Conservation (phyloP, 2,329 filamentous ascomycete genomes). For the Ambrosiella beaveri region DNA sequence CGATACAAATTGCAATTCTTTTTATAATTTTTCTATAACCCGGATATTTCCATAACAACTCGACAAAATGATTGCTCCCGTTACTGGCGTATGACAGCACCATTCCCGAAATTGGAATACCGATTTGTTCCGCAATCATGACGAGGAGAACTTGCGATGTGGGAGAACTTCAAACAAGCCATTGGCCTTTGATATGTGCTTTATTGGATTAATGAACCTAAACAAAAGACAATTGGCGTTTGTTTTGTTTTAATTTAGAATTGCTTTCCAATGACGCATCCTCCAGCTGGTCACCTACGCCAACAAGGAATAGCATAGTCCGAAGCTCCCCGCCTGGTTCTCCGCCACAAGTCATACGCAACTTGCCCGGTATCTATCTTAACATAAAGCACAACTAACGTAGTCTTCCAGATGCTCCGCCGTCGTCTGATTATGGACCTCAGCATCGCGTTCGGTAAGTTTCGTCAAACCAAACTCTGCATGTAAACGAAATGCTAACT, state of each 20-base stretch:
- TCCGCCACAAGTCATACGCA: too few species aligned
- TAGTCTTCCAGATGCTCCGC: conserved; percentile 36
- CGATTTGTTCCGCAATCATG: background rate
- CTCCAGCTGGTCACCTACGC: too few species aligned
- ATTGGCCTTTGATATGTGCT: background rate
- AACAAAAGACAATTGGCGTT: too few species aligned
- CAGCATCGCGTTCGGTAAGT: conserved; percentile 37
- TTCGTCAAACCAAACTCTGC: background rate
- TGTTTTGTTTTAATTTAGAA: too few species aligned
- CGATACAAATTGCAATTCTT: background rate
- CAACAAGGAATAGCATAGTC: too few species aligned
- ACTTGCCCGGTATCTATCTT: background rate
- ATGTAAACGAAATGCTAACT: conserved; percentile 1
- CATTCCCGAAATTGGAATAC: background rate
- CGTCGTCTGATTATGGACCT: conserved; percentile 40
- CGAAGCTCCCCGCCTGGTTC: too few species aligned
- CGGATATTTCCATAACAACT: background rate
- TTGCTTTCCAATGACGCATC: too few species aligned
- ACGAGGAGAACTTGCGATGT: background rate
- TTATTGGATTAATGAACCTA: background rate
- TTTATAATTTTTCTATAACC: background rate
- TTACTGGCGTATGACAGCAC: conserved; percentile 33
- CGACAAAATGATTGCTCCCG: conserved; percentile 22
- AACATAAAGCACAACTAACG: background rate
- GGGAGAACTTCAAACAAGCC: background rate